phyloP scores from a whole-genome alignment of 257 asterid genomes.

The Nicotiana noctiflora region DNA sequence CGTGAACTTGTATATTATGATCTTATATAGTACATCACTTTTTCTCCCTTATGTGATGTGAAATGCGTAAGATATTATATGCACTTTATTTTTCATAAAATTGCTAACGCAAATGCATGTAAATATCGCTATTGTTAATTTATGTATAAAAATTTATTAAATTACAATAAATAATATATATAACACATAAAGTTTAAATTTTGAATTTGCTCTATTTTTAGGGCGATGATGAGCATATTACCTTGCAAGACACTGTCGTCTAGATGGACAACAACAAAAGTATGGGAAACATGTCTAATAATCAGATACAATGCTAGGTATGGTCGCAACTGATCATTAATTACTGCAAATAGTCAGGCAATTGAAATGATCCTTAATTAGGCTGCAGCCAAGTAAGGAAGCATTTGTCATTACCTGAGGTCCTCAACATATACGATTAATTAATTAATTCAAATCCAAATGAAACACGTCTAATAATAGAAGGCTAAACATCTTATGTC shows the following conservation, averaged over 20 bases:
- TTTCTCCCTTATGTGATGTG: too few relatives aligned
- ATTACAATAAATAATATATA: too few relatives aligned
- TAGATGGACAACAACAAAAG: not conserved
- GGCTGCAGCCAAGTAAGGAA: not conserved
- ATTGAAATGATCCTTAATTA: not conserved
- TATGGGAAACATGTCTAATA: not conserved
- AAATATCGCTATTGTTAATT: too few relatives aligned
- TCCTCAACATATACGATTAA: too few relatives aligned
- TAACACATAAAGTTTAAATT: too few relatives aligned
- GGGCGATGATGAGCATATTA: not conserved
- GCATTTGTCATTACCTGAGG: not conserved
- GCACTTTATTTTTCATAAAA: too few relatives aligned
- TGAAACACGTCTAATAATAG: not conserved
- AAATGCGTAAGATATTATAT: too few relatives aligned
- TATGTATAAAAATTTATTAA: too few relatives aligned
- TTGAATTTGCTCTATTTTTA: too few relatives aligned
- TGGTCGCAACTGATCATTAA: not conserved
- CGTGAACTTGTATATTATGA: too few relatives aligned
- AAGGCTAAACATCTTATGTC: not conserved
- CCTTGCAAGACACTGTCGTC: not conserved
- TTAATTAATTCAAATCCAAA: not conserved
- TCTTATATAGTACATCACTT: too few relatives aligned
- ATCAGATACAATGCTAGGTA: not conserved
- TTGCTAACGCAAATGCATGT: too few relatives aligned
- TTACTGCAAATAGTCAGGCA: not conserved